These are phyloP conservation scores for Salix suchowensis DNA, from an alignment of 345 rosid genomes.

Conservation along the genomic window DNA sequence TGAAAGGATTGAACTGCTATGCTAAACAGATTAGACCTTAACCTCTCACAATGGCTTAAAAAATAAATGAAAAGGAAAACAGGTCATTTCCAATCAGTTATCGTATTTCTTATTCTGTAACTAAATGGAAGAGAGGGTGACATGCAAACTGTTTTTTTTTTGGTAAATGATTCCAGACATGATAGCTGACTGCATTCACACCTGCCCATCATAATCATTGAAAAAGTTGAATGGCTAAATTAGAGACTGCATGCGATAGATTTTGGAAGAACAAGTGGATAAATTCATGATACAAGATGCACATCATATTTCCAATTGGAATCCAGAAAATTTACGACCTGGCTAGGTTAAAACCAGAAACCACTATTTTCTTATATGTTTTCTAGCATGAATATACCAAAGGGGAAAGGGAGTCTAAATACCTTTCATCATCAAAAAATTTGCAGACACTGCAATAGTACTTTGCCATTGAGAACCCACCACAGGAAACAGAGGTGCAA, in stretches of 20 bases:
- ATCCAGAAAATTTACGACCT: not conserved
- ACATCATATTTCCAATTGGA: not conserved
- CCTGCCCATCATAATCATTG: not conserved
- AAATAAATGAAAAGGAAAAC: not conserved
- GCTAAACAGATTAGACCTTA: not conserved
- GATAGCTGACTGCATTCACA: slow-evolving; percentile 2
- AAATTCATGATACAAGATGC: not conserved
- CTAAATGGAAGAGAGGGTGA: not conserved
- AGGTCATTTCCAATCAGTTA: not conserved
- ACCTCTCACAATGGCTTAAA: not conserved
- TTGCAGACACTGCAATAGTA: slow-evolving; percentile 63
- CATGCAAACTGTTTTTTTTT: not conserved
- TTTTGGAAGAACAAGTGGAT: not conserved
- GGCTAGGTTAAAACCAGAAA: not conserved
- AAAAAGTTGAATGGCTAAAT: not conserved
- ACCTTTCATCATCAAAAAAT: slow-evolving; percentile 66
- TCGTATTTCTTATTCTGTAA: not conserved
- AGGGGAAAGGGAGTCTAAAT: not conserved
- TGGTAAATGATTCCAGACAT: not conserved
- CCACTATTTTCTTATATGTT: not conserved
- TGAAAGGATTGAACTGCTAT: not conserved
- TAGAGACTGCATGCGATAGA: not conserved
- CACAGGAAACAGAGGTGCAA: slow-evolving; percentile 56
- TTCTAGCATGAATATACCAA: not conserved
- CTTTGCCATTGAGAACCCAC: slow-evolving; percentile 63